These are phyloP conservation scores for Botryotinia calthae DNA, from an alignment of 2,329 filamentous ascomycete species.

Conservation along the genomic window DNA sequence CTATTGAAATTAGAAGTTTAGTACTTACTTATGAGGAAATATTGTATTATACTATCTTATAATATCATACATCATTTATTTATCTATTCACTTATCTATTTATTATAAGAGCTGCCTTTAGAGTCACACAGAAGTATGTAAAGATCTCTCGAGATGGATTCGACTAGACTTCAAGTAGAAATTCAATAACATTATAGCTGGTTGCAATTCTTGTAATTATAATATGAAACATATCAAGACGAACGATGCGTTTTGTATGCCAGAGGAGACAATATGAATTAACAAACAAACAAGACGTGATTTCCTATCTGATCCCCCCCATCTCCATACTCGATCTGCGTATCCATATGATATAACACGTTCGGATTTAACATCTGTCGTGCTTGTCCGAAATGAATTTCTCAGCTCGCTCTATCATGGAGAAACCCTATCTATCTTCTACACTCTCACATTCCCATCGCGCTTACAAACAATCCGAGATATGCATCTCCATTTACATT, in stretches of 20 bases:
- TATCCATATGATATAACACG: background rate
- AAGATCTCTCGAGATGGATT: no score
- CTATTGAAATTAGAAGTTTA: no score
- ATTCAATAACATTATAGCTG: no score
- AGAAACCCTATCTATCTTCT: background rate
- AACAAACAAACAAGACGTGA: background rate
- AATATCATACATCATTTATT: no score
- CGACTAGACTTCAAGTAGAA: no score
- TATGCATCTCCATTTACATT: slow-evolving; percentile 59
- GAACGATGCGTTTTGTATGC: background rate
- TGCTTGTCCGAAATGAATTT: background rate
- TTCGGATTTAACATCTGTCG: background rate
- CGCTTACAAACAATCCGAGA: background rate
- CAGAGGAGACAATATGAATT: background rate
- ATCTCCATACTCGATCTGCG: background rate
- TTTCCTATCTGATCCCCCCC: background rate
- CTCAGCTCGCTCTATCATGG: background rate
- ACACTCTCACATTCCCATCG: background rate
- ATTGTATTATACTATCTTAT: no score
- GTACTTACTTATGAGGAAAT: no score
- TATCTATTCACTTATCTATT: no score
- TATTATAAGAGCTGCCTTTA: no score
- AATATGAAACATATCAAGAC: background rate
- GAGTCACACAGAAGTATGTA: no score
- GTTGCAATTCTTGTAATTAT: no score